Conservation (phyloP, 2,329 filamentous ascomycete species). For the Tympanopsis confertula region DNA sequence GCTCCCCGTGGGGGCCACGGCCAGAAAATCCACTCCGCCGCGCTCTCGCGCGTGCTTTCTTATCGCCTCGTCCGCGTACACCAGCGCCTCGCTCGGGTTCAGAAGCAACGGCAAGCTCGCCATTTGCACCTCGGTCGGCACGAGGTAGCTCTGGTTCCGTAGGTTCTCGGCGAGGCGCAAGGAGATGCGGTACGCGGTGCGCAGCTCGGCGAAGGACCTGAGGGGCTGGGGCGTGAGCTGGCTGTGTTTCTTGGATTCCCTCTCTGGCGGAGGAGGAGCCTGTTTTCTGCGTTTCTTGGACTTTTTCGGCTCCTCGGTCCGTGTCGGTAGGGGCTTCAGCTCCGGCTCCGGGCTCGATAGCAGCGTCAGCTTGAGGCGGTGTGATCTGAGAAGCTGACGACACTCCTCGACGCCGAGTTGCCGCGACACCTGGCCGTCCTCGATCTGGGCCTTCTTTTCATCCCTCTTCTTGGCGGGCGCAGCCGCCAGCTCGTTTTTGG, state of each 20-base stretch:
- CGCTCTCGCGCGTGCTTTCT: constrained; percentile 12
- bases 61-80: constrained; percentile 19
- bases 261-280: constrained; percentile 26
- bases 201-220: constrained; percentile 63
- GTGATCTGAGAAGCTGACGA: constrained; percentile 1
- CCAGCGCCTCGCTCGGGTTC: constrained; percentile 35
- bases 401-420: constrained; percentile 1
- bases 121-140: constrained; percentile 90
- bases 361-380: constrained; percentile 8
- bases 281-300: constrained; percentile 31
- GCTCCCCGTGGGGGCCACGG: constrained; percentile 86
- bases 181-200: constrained; percentile 59
- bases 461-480: constrained; percentile 9
- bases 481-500: constrained; percentile 20
- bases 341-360: constrained; percentile 11
- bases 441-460: constrained; percentile 6
- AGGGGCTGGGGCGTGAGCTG: constrained; percentile 72
- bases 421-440: constrained; percentile 2
- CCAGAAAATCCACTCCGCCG: constrained; percentile 60
- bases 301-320: constrained; percentile 21
- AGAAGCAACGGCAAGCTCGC: constrained; percentile 72
- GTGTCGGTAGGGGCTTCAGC: constrained; percentile 12
- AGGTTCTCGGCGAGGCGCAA: constrained; percentile 67
- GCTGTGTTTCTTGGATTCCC: constrained; percentile 34
- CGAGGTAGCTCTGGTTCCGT: constrained; percentile 67